Base-by-base conservation (phyloP, 345 rosid species). In the Melaleuca quinquenervia region DNA sequence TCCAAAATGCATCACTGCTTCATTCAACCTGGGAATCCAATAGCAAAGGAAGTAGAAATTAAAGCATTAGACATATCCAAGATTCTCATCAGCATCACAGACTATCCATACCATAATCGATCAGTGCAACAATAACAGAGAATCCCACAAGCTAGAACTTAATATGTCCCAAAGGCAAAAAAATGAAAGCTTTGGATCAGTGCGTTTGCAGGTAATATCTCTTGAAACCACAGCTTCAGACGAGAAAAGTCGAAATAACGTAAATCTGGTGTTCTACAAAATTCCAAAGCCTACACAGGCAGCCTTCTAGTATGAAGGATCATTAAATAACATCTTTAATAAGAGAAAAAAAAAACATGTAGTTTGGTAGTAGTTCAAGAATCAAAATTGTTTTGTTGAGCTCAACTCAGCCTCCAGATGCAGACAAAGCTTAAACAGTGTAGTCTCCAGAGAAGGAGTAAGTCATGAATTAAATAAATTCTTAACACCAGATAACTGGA, bases 1-100 rank as follows among this genome's bases (percentile, higher is more conserved):
- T 83, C 98, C 99, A 52, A 93, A 96, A 92, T 96, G 99, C 99
- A 96, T 96, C 86, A 95, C 94, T 11, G 98, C 99, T 87, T 96
- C 98, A 89, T 95, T 93, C 90, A 95, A 91, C 95, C 99, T 94
- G 50, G 52, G 85, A 85, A 84, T 29, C 49, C 44, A 86, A 84
- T 78, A n/a, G 50, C 16, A 10, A 78, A 84, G 53, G 50, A 21
- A 75, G 82, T 32, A 20, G 20, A 22, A 32, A 29, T 44, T 51
- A 20, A 60, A 48, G 83, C 54, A 27, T 4, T 21, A 7, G 11
- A 1, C 1, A 64, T 53, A 36, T 62, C 70, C n/a, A 58, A 50
- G 36, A 70, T 32, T 18, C 80, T 36, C 26, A 36, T 36, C 80
- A 70, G 80, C 80, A 70, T 70, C 80, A 36, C 80, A 70, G 80